Evolutionary conservation across 2,329 filamentous ascomycete species (phyloP).

Genomic region (Cucurbitaria berberidis): DNA sequence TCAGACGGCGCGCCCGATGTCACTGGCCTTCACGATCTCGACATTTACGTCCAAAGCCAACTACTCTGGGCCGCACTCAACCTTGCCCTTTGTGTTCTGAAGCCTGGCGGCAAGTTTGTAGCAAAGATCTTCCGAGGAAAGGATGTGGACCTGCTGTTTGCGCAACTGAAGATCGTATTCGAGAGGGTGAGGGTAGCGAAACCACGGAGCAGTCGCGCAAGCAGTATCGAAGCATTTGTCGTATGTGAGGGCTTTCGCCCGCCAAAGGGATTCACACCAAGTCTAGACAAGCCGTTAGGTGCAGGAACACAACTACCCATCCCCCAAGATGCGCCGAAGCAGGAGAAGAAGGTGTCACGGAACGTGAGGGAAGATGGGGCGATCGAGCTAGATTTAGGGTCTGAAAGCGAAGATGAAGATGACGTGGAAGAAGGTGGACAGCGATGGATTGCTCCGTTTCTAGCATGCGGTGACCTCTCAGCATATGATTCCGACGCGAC

Average conservation of each 20-base stretch:
- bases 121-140: conserved; percentile 96
- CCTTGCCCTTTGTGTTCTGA: conserved; percentile 88
- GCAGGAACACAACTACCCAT: conserved; percentile 62
- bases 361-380: conserved; percentile 54
- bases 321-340: conserved; percentile 18
- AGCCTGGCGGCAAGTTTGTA: conserved; percentile 93
- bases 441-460: conserved; percentile 91
- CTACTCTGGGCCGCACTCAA: conserved; percentile 93
- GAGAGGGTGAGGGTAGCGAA: conserved; percentile 88
- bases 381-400: conserved; percentile 56
- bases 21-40: conserved; percentile 93
- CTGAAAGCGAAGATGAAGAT: conserved; percentile 48
- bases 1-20: conserved; percentile 97
- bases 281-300: conserved; percentile 75
- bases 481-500: conserved; percentile 96
- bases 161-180: conserved; percentile 92
- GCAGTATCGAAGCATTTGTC: conserved; percentile 95
- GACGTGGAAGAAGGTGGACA: conserved; percentile 53
- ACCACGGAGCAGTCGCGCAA: conserved; percentile 90
- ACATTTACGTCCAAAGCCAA: conserved; percentile 97
- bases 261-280: conserved; percentile 76
- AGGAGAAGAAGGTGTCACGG: conserved; percentile 29
- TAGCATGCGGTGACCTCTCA: conserved; percentile 95
- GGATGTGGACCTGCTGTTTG: conserved; percentile 94
- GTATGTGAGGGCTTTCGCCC: conserved; percentile 90